Base-by-base conservation (phyloP, 345 rosid species). In the Salix koriyanagi region DNA sequence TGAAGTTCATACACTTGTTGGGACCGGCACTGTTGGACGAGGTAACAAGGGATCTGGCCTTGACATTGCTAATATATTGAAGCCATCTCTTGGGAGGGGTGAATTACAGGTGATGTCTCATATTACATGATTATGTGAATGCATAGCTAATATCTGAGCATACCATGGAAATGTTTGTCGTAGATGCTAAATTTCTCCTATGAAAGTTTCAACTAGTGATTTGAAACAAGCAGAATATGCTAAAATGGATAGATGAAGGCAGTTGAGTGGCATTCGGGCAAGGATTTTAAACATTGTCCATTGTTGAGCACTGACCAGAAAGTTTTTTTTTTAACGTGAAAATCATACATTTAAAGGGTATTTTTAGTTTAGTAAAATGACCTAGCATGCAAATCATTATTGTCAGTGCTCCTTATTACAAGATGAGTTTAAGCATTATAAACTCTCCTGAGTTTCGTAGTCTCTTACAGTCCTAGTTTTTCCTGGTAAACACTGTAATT, bases 31-130 rank as follows among this genome's bases (percentile, higher is more conserved):
- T 46, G 97, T 89, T 15, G 97, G 97, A 58, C 81, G 87, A 79
- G 96, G 97, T 81, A 89, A 84, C 84, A 96, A 92, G 83, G 99
- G 97, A 76, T 89, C 98, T 79, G 98, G 99, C 32, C 94, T 96
- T 65, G 99, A 93, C 89, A 88, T 96, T 85, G 94, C 97, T 41
- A 96, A 96, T 85, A 86, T 96, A 69, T 84, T 96, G 86, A 96
- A 96, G 79, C 99, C 99, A 72, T 54, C 97, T 67, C 99, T 96
- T 75, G 97, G 98, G 70, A 91, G 99, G 84, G 96, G 97, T 80
- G 89, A 89, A 86, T 79, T 96, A 79, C 98, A 93, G 98, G 99
- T 96, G 77, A 72, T 7, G 61, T 36, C 79, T 81, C 73, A 34
- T 37, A 18, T 76, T 64, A 69, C 21, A 34, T 65, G 41, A 60